Conservation (phyloP, 441 rosid genomes). For the Pelargonium myrrhifolium region DNA sequence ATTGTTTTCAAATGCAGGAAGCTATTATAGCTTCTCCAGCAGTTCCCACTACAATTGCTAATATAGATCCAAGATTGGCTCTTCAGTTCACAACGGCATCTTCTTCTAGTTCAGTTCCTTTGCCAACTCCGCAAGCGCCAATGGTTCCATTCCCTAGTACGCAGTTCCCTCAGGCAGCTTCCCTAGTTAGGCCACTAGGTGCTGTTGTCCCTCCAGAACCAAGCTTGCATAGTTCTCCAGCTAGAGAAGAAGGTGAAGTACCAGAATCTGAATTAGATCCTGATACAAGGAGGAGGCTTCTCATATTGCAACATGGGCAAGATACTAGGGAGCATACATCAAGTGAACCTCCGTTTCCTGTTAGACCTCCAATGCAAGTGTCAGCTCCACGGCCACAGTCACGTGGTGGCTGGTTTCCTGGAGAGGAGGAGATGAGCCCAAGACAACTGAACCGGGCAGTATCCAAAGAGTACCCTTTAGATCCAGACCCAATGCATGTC, state of each 20-base stretch:
- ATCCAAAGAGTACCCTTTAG: conserved; percentile 59
- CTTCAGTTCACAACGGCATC: conserved; percentile 54
- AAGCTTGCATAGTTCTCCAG: conserved; percentile 19
- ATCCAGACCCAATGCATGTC: conserved; percentile 54
- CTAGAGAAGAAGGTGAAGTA: conserved; percentile 20
- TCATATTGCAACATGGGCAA: conserved; percentile 12
- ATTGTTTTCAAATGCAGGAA: conserved; percentile 44
- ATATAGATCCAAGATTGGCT: conserved; percentile 56
- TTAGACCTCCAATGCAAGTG: conserved; percentile 16
- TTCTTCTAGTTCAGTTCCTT: conserved; percentile 47
- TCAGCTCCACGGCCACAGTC: conserved; percentile 2
- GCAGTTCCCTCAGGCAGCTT: not conserved
- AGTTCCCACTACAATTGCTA: conserved; percentile 41
- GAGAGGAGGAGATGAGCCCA: conserved; percentile 54
- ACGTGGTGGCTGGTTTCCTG: conserved; percentile 8
- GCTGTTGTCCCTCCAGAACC: conserved; percentile 19
- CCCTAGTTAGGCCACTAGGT: conserved; percentile 7
- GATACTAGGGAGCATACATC: conserved; percentile 18
- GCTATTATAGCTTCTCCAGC: conserved; percentile 61
- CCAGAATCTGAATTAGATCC: conserved; percentile 38
- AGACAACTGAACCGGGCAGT: conserved; percentile 49
- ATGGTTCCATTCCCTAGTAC: conserved; percentile 18
- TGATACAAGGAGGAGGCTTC: conserved; percentile 19
- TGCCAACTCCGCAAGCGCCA: conserved; percentile 42
- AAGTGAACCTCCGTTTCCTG: conserved; percentile 20